Conservation (phyloP, 805 yeast genomes). For the Wickerhamiella alocasiicola region DNA sequence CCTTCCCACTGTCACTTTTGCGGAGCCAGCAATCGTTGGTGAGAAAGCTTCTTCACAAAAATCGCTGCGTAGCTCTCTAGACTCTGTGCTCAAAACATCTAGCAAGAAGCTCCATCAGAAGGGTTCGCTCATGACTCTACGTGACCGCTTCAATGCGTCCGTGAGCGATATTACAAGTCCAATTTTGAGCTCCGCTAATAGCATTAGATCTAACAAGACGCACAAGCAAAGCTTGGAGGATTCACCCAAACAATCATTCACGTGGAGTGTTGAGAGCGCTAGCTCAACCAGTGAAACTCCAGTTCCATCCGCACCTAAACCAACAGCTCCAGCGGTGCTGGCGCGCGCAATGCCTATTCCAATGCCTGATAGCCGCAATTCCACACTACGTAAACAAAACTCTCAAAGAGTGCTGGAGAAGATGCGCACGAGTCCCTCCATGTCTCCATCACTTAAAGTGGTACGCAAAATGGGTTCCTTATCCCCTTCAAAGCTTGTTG, state of each 20-base stretch:
- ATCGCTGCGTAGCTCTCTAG: background rate
- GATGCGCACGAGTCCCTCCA: background rate
- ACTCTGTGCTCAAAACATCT: background rate
- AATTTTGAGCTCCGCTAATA: background rate
- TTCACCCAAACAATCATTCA: background rate
- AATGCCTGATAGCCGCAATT: constrained; percentile 5
- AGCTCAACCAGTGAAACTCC: too few relatives aligned
- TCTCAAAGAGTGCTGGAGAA: background rate
- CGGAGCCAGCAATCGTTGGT: background rate
- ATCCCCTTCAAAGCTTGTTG: background rate
- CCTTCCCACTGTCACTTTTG: background rate
- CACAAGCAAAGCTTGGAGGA: background rate
- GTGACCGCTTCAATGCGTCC: constrained; percentile 2
- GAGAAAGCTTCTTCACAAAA: background rate
- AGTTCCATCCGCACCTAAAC: background rate
- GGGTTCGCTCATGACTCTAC: background rate
- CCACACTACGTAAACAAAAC: background rate
- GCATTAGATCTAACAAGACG: background rate
- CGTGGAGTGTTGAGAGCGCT: too few relatives aligned
- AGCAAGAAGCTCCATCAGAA: background rate
- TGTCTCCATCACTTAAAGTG: background rate
- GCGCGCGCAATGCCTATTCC: background rate
- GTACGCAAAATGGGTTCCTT: background rate
- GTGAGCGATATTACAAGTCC: constrained; percentile 5
- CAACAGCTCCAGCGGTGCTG: background rate